phyloP scores from a whole-genome alignment of 768 basidiomycete genomes.

The Lactifluus volemus region DNA sequence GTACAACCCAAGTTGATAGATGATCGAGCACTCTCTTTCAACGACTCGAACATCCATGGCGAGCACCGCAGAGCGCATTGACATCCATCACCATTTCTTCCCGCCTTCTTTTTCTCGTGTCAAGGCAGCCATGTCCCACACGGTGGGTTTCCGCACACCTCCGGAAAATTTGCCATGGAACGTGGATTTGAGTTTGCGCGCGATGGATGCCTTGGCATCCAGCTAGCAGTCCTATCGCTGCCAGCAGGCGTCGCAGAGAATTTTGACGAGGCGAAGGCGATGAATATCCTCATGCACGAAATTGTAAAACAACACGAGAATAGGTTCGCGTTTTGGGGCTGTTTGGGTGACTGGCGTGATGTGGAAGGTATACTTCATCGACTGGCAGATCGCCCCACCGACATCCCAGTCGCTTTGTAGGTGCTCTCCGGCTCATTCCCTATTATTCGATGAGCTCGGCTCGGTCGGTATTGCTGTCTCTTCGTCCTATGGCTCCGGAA shows the following conservation, averaged over 20 bases:
- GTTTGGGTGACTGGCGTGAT: constrained; percentile 53
- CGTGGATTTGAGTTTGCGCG: constrained; percentile 45
- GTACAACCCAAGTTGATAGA: not conserved
- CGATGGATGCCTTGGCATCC: constrained; percentile 55
- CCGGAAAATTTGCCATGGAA: constrained; percentile 58
- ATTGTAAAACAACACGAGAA: constrained; percentile 41
- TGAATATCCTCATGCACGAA: constrained; percentile 40
- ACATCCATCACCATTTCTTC: constrained; percentile 76
- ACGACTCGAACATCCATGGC: not conserved
- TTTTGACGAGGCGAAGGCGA: constrained; percentile 31
- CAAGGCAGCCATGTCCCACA: constrained; percentile 37
- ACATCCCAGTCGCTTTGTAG: constrained; percentile 27
- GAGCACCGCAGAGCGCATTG: constrained; percentile 29
- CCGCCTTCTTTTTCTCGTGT: constrained; percentile 34
- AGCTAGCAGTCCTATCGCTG: constrained; percentile 56
- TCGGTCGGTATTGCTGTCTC: constrained; percentile 59
- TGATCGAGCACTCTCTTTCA: not conserved
- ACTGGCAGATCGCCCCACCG: not conserved
- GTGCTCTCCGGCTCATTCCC: constrained; percentile 48
- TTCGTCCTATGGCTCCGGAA: constrained; percentile 56
- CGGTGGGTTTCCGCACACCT: constrained; percentile 56
- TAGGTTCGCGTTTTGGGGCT: constrained; percentile 65
- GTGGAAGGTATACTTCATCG: constrained; percentile 38
- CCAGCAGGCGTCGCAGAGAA: constrained; percentile 43
- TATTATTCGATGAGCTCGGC: constrained; percentile 49